Base-by-base conservation (phyloP, 495 filamentous ascomycete species). In the Daldinia loculata region DNA sequence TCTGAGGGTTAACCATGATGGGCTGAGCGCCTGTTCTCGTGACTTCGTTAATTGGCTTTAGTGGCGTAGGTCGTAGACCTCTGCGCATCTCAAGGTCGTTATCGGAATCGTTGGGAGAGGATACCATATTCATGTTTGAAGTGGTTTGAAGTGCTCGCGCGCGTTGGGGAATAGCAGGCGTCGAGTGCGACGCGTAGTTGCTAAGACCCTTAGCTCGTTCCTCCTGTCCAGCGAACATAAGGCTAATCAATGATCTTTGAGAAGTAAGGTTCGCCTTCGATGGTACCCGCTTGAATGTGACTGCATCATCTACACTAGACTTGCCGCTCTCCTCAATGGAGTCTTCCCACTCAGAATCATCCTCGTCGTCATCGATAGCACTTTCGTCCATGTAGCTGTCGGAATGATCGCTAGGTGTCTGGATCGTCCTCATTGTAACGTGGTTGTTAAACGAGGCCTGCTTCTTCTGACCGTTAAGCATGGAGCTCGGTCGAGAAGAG, bases 341-440 rank as follows among this genome's bases (percentile, higher is more conserved):
- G 70, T 97, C 95, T 76, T 97, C 94, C 93, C 93, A 97, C 62
- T 95, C 92, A 2, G 85, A 93, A 27, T 91, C 91, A 52, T 94
- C 92, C 48, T 96, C 95, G 45, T 94, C 92, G 57, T 97, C 93
- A 61, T 96, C 93, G 52, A 93, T 93, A 26, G 92, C 92, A 70
- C 91, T 92, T 77, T 95, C 92, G 4, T 90, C 91, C 30, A 92
- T 84, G 57, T 86, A 86, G 5, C 88, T 90, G 69, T 92, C 91
- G 52, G 93, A 92, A 15, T 90, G 90, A 61, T 92, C 90, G 32
- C 82, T 84, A 4, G 85, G 84, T 14, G 87, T 85, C 9, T 89
- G 83, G 81, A 90, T 88, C 0, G 86, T 88, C 34, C 88, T 85
- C 9, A 87, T 89, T 9, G 86, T 83, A 32, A 94, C 86, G 57